Evolutionary conservation across 2,329 filamentous ascomycete genomes (phyloP).

Genomic region (Trichoderma harzianum): DNA sequence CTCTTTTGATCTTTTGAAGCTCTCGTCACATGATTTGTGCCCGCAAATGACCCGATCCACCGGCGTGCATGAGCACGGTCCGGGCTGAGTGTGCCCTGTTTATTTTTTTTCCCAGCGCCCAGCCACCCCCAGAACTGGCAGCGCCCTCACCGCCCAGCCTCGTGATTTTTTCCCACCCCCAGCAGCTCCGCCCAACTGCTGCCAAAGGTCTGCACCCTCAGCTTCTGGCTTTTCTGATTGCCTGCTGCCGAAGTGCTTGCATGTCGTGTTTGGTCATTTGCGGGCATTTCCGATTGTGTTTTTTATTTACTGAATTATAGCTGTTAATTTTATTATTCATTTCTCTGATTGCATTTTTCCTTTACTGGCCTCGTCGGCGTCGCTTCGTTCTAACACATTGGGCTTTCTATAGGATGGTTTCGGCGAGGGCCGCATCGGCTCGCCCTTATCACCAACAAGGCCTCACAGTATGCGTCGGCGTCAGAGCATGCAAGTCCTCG

Average conservation of each 20-base stretch:
- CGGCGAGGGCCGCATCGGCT: constrained; percentile 82
- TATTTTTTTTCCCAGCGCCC: neutral
- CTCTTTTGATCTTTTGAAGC: constrained; percentile 31
- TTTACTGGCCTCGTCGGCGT: neutral
- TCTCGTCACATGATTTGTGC: constrained; percentile 15
- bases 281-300: neutral
- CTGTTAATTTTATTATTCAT: neutral
- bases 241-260: constrained; percentile 16
- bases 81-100: neutral
- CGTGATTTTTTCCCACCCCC: constrained; percentile 15
- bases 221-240: constrained; percentile 14
- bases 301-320: neutral
- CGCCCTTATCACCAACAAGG: constrained; percentile 86
- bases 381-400: constrained; percentile 7
- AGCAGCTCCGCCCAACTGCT: constrained; percentile 1
- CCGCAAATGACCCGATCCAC: constrained; percentile 12
- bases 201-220: constrained; percentile 6
- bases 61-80: neutral
- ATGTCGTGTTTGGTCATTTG: constrained; percentile 14
- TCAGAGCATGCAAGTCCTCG: constrained; percentile 95
- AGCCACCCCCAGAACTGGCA: neutral
- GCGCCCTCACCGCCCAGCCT: constrained; percentile 16
- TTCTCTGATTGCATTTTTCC: neutral
- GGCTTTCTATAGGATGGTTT: constrained; percentile 69
- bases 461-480: constrained; percentile 94